Percentiles rank a stretch among this genome's conserved stretches.
Conservation (phyloP, 139 green algal genomes). For the Chlamydomonas sp. region DNA sequence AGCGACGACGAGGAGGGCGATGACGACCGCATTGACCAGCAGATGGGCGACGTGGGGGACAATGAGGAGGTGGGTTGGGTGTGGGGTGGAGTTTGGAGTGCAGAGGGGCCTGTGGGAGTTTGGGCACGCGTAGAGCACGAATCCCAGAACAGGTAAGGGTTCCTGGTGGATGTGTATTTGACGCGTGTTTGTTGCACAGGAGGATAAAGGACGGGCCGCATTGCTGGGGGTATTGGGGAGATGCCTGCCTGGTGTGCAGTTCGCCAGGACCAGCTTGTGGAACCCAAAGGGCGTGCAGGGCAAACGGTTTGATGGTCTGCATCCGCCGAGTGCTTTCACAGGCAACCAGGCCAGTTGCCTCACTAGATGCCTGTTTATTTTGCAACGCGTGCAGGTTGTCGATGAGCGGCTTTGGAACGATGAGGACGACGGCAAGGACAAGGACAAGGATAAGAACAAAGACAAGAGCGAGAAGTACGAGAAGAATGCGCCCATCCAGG, state of each 20-base stretch:
- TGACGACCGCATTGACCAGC: slow-evolving; percentile 68
- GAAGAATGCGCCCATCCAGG: slow-evolving; percentile 65
- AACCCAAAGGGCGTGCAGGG: no score
- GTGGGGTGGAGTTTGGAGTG: background rate
- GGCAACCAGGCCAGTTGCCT: no score
- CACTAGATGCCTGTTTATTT: no score
- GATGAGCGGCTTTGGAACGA: slow-evolving; percentile 94
- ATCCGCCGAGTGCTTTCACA: no score
- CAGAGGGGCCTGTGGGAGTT: no score
- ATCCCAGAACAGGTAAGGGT: no score
- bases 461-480: slow-evolving; percentile 77
- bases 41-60: slow-evolving; percentile 76
- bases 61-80: slow-evolving; percentile 71
- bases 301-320: no score
- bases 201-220: no score
- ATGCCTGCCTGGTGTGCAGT: background rate
- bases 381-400: slow-evolving; percentile 58
- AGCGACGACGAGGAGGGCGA: slow-evolving; percentile 84
- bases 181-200: no score
- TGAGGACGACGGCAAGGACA: slow-evolving; percentile 55
- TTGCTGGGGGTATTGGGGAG: background rate
- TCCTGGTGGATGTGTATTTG: no score
- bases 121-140: no score
- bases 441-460: slow-evolving; percentile 58
- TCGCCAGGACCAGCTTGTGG: no score